Conservation (phyloP, 257 asterid genomes). For the Capsicum baccatum region DNA sequence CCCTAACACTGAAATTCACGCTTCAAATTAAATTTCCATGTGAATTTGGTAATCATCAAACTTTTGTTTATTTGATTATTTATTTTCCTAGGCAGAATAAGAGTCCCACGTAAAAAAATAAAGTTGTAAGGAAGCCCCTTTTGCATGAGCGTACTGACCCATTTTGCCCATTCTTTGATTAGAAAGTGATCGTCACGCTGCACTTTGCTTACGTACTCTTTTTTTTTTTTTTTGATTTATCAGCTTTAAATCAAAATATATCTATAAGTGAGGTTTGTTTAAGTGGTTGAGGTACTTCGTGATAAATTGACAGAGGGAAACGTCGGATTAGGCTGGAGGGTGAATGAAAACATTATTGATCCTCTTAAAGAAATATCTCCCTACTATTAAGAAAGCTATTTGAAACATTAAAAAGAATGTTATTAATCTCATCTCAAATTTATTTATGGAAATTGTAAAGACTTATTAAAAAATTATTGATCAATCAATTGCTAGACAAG, state of each 20-base stretch:
- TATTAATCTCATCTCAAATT: not conserved
- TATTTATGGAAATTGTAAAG: not conserved
- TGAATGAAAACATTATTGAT: too few species aligned
- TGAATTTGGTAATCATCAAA: not conserved
- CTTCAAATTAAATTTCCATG: not conserved
- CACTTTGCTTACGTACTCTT: not conserved
- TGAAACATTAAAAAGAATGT: not conserved
- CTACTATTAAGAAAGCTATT: not conserved
- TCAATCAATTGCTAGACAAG: not conserved
- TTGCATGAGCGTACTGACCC: slow-evolving; percentile 25
- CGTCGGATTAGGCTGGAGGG: too few species aligned
- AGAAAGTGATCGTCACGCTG: not conserved
- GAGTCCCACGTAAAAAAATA: not conserved
- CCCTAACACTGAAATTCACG: not conserved
- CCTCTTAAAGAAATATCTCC: too few species aligned
- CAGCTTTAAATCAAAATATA: not conserved
- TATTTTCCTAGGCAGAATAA: not conserved
- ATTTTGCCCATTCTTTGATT: slow-evolving; percentile 17
- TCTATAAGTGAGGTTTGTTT: too few species aligned
- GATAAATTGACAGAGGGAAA: too few species aligned
- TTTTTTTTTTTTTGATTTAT: not conserved
- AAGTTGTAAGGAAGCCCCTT: slow-evolving; percentile 12
- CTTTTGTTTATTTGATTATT: not conserved
- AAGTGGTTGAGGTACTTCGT: too few species aligned
- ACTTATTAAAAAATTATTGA: not conserved